Conservation (phyloP, 176 grass and related monocot genomes). For the Hordeum marinum region DNA sequence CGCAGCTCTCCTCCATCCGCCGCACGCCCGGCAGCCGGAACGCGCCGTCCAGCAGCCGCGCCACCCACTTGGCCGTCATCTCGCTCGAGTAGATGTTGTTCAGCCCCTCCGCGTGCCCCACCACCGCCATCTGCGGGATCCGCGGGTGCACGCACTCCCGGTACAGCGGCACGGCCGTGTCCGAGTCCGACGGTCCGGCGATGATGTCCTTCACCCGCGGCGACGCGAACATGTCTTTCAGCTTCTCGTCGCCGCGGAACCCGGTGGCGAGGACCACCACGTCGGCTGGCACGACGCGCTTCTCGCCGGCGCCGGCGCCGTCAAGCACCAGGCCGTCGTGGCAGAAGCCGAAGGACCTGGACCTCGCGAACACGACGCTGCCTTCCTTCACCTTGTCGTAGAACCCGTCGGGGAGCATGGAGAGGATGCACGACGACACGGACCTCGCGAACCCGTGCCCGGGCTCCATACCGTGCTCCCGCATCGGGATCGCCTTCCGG, state of each 20-base stretch:
- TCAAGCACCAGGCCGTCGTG: conserved; percentile 41
- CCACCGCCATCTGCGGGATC: conserved; percentile 50
- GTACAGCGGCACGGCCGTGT: conserved; percentile 35
- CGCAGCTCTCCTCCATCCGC: conserved; percentile 47
- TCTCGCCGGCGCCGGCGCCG: background rate
- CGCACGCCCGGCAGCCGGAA: conserved; percentile 47
- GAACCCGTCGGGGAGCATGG: conserved; percentile 47
- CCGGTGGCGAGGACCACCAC: conserved; percentile 67
- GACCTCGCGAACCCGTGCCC: conserved; percentile 19
- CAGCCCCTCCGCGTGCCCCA: conserved; percentile 54
- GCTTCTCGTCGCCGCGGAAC: conserved; percentile 61
- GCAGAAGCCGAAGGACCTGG: conserved; percentile 31
- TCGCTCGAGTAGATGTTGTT: conserved; percentile 33
- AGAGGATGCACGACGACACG: conserved; percentile 28
- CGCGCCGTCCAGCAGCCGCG: conserved; percentile 51
- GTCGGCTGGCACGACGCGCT: conserved; percentile 29
- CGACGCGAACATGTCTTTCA: conserved; percentile 45
- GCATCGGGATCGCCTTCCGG: conserved; percentile 35
- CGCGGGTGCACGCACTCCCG: conserved; percentile 70
- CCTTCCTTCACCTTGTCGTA: conserved; percentile 49
- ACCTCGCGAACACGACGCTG: conserved; percentile 30
- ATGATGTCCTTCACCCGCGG: conserved; percentile 33
- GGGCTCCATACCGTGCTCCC: conserved; percentile 50
- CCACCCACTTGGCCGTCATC: conserved; percentile 62
- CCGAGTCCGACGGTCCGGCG: conserved; percentile 26